Evolutionary conservation across 169 alveolate genomes (phyloP), one percentile per base, ranked within the genome.

Genomic region (Cystoisospora suis): DNA sequence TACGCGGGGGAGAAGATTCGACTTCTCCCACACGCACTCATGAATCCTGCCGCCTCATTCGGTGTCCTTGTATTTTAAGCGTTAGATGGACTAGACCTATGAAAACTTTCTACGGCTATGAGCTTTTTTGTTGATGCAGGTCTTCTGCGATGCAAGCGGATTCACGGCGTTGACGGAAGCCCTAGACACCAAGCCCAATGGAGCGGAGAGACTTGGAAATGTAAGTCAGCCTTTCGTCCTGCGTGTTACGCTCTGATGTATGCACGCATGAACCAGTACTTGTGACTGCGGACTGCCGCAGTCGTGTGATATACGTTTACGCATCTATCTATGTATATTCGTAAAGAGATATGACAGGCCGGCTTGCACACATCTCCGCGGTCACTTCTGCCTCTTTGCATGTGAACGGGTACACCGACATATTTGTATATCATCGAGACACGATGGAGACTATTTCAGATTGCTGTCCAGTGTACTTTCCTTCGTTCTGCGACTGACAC

Each of bases 121-220:
- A n/a, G n/a, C 44, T 69, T 69, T 69, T 81, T 20, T 29, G 17
- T 56, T 4, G n/a, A 32, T 29, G 34, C 85, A 92, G 95, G 93
- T 93, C 72, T 95, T 95, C 90, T 94, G 96, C 86, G 96, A 95
- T 32, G 96, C 96, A 46, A 91, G 95, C 20, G 96, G 96, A 53
- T 95, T 95, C 81, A 95, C 96, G 59, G 96, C 96, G 6, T 80
- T 95, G 38, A 95, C 96, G 36, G 95, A 94, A 32, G 95, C 96
- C 36, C 90, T 95, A 34, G 94, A 91, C 42, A 89, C 91, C 75
- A 93, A 94, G 65, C 94, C 95, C 27, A 95, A 95, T 86, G 96
- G 96, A 1, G 96, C 96, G 46, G 96, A 95, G 75, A 89, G 94
- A 1, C 89, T 95, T 69, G 96, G 96, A 58, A 93, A 93, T 32